Evolutionary conservation across 2,329 filamentous ascomycete species (phyloP), one percentile per base, ranked within the genome.

Genomic region (Balansia obtecta): DNA sequence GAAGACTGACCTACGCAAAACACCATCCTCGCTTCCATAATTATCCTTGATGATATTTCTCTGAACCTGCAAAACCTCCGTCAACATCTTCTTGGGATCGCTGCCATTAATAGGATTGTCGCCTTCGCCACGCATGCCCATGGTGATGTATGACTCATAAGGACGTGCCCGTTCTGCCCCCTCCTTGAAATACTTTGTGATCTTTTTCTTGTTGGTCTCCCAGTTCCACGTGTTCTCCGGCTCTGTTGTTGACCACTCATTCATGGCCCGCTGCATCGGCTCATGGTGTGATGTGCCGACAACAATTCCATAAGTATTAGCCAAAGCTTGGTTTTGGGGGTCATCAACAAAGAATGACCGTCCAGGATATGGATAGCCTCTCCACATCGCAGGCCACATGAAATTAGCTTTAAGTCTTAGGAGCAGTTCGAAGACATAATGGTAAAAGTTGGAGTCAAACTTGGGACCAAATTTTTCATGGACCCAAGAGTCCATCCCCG

Each of bases 321-420:
- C 81, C 4, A 80, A 68, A 3, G 71, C 68, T 53, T 81, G 76
- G 45, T 76, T 84, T 7, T 71, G 65, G 0, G 72, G 67, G 48
- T 85, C 80, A 46, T 84, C 81, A 0, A 78, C 72, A 56, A 79
- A 78, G 64, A 85, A 84, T 54, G 77, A 77, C 37, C 73, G 73
- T 9, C 71, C 70, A 0, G 70, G 71, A 3, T 66, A 66, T 1
- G 70, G 71, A 38, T 68, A 70, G 12, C 65, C 69, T 6, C 75
- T 73, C 79, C 81, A 85, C 74, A 80, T 80, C 0, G 81, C 79
- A 0, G 80, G 82, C 82, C 82, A 85, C 49, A 85, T 65, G 55
- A 82, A 84, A 59, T 85, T 85, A 2, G 79, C 62, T 58, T 72
- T 75, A 18, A 82, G 68, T 13, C 80, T 68, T 3, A 83, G 67